Evolutionary conservation across 371 early-diverging fungal genomes (phyloP).

Genomic region (Amoeboaphelidium protococcarum): DNA sequence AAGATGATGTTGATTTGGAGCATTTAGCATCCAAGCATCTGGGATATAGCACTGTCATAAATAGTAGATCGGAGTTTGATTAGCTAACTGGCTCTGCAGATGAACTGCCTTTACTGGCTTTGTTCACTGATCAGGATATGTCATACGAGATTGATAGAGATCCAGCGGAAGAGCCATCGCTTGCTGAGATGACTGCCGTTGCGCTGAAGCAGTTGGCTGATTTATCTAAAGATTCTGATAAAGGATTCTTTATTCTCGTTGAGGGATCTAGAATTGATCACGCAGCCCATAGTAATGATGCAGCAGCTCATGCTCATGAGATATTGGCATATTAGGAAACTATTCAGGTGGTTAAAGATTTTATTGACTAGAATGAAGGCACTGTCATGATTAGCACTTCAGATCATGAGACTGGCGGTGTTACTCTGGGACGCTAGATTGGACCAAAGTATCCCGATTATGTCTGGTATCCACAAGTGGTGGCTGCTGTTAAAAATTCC

Average conservation of each 20-base stretch:
- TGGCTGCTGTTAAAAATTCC: conserved; percentile 33
- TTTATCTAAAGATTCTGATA: conserved; percentile 12
- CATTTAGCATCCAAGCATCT: conserved; percentile 17
- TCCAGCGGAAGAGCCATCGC: conserved; percentile 31
- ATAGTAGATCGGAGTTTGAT: conserved; percentile 28
- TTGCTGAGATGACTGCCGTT: conserved; percentile 51
- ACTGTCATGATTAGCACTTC: conserved; percentile 12
- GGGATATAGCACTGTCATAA: conserved; percentile 28
- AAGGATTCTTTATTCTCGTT: conserved; percentile 81
- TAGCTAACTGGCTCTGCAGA: conserved; percentile 6
- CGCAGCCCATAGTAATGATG: conserved; percentile 43
- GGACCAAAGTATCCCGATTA: conserved; percentile 39
- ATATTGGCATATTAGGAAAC: conserved; percentile 66
- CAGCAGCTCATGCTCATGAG: conserved; percentile 64
- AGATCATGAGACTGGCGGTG: conserved; percentile 82
- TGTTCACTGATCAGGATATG: conserved; percentile 64
- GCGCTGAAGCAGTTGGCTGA: conserved; percentile 34
- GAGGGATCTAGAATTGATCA: conserved; percentile 60
- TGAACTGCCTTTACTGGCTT: conserved; percentile 38
- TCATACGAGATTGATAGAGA: conserved; percentile 61
- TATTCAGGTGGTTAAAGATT: conserved; percentile 33
- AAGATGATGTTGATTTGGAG: conserved; percentile 28
- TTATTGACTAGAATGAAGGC: conserved; percentile 35
- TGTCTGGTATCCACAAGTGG: conserved; percentile 49
- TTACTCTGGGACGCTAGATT: conserved; percentile 1